phyloP scores from a whole-genome alignment of 164 flowering plant genomes.

The Amborella trichopoda region DNA sequence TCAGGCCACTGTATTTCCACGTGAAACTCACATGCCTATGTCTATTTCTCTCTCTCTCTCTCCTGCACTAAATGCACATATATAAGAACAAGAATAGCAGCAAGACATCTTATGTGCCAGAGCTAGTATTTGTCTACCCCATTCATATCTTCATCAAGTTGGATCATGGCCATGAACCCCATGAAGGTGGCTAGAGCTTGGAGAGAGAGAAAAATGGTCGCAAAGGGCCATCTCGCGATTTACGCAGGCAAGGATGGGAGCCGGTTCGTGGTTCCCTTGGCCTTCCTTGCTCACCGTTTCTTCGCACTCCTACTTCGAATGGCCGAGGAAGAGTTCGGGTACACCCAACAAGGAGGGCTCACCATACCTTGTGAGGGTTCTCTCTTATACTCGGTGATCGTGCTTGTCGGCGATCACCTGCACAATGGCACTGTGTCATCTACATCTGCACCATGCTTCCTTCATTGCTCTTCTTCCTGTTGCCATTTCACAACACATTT shows the following conservation, averaged over 20 bases:
- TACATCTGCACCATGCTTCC: too few relatives aligned
- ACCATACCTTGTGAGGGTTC: constrained; percentile 2
- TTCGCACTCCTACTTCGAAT: not conserved
- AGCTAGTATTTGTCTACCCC: too few relatives aligned
- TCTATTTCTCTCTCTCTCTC: not conserved
- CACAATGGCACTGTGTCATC: too few relatives aligned
- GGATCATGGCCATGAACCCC: not conserved
- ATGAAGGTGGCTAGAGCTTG: not conserved
- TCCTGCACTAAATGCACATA: not conserved
- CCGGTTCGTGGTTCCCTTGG: constrained; percentile 3
- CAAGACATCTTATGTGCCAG: not conserved
- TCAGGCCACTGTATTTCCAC: not conserved
- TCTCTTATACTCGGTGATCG: too few relatives aligned
- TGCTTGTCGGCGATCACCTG: too few relatives aligned
- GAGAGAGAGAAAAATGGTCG: not conserved
- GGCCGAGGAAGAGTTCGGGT: constrained; percentile 5
- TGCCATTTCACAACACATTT: too few relatives aligned
- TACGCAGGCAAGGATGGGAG: constrained; percentile 2
- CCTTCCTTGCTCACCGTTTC: not conserved
- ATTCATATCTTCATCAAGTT: too few relatives aligned
- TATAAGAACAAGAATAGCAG: not conserved
- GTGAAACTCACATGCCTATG: not conserved
- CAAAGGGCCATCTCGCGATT: constrained; percentile 1
- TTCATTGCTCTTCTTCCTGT: too few relatives aligned
- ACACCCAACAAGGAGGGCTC: constrained; percentile 1